A percentile compares a stretch with the other conserved stretches of the same genome.
Evolutionary conservation across 2,329 filamentous ascomycete species (phyloP).

Genomic region (Talaromyces sp.): DNA sequence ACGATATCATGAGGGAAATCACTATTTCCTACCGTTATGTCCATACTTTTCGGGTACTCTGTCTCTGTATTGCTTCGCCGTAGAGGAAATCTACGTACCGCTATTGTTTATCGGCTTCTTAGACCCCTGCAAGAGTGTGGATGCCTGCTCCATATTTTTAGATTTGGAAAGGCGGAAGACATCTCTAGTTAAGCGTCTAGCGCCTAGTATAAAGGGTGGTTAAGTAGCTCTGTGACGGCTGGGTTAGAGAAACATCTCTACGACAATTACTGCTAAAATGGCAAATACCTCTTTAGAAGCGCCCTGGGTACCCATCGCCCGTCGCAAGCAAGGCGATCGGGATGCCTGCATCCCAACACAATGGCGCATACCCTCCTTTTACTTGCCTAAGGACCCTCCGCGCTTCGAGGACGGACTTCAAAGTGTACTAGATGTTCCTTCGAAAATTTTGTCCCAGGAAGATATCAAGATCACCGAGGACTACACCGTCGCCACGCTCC

Average conservation of each 20-base stretch:
- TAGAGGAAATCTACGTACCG: no score
- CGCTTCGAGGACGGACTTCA: slow-evolving; percentile 1
- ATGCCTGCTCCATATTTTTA: neutral
- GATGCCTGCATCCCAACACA: slow-evolving; percentile 1
- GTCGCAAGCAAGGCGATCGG: slow-evolving; percentile 4
- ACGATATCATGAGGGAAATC: no score
- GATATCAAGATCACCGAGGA: slow-evolving; percentile 3
- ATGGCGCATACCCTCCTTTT: neutral
- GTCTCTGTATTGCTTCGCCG: no score
- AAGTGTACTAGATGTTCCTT: slow-evolving; percentile 7
- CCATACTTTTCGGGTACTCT: no score
- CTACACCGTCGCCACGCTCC: slow-evolving; percentile 1
- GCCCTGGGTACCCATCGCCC: slow-evolving; percentile 1
- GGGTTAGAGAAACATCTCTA: neutral
- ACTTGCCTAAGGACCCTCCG: slow-evolving; percentile 5
- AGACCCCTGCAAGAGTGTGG: no score
- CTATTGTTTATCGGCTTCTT: no score
- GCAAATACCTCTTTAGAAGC: slow-evolving; percentile 1
- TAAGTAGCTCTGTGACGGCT: neutral
- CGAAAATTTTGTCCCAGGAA: slow-evolving; percentile 1
- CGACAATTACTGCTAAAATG: neutral
- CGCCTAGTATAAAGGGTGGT: neutral
- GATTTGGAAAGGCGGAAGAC: neutral
- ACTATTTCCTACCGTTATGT: no score
- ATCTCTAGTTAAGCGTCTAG: neutral